Conservation (phyloP, 768 basidiomycete genomes). For the Mycena alexandri region DNA sequence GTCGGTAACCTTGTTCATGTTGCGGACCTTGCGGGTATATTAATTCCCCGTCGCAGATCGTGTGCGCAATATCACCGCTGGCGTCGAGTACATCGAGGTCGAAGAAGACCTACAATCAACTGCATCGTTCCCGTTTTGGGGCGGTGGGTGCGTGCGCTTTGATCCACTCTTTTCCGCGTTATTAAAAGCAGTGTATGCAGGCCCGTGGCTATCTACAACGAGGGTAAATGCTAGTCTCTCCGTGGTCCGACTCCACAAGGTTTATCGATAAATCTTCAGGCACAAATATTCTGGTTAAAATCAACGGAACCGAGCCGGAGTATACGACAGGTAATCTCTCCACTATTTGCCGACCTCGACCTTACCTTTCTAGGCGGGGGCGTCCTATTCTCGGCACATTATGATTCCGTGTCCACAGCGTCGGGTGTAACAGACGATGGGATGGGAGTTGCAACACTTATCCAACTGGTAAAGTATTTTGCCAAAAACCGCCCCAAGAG, state of each 20-base stretch:
- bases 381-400: slow-evolving; percentile 85
- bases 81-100: slow-evolving; percentile 61
- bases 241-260: too few species aligned
- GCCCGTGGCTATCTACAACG: slow-evolving; percentile 54
- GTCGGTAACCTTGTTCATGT: slow-evolving; percentile 40
- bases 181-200: too few species aligned
- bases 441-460: slow-evolving; percentile 75
- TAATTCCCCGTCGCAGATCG: slow-evolving; percentile 46
- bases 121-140: slow-evolving; percentile 53
- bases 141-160: slow-evolving; percentile 8
- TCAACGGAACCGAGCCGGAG: slow-evolving; percentile 44
- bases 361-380: slow-evolving; percentile 66
- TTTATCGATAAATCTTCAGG: too few species aligned
- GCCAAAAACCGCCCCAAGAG: slow-evolving; percentile 62
- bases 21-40: too few species aligned
- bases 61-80: slow-evolving; percentile 58
- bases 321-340: slow-evolving; percentile 34
- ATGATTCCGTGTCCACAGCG: slow-evolving; percentile 83
- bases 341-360: slow-evolving; percentile 72
- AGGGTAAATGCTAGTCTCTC: slow-evolving; percentile 45
- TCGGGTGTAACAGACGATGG: slow-evolving; percentile 85
- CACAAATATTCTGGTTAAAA: slow-evolving; percentile 63
- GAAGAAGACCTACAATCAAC: slow-evolving; percentile 64
- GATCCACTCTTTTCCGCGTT: too few species aligned
- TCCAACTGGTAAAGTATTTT: slow-evolving; percentile 74